phyloP scores from a whole-genome alignment of 1,139 yeast genomes.

The Sugiyamaella novakii region DNA sequence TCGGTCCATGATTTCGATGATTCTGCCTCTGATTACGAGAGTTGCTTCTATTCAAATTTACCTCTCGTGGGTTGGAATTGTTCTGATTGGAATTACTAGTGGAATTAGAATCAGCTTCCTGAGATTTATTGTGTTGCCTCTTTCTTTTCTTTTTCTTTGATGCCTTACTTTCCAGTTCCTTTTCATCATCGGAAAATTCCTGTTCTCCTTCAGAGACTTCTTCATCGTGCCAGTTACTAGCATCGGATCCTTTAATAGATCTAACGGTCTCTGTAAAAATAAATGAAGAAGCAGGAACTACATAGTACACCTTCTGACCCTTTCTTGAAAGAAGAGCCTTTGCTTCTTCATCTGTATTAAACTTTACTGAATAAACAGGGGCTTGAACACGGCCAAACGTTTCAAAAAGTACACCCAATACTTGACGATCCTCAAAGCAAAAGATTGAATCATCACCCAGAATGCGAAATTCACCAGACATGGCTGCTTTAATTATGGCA shows the following conservation, averaged over 20 bases:
- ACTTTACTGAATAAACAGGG: constrained; percentile 81
- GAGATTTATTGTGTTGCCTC: constrained; percentile 29
- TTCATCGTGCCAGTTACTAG: constrained; percentile 92
- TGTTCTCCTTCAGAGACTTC: constrained; percentile 91
- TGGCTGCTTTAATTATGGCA: constrained; percentile 69
- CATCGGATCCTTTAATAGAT: constrained; percentile 82
- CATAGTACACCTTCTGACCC: constrained; percentile 69
- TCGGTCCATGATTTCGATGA: neutral
- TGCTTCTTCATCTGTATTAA: constrained; percentile 57
- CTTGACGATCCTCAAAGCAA: constrained; percentile 69
- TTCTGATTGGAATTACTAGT: neutral
- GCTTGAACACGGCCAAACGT: constrained; percentile 85
- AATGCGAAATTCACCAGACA: constrained; percentile 83
- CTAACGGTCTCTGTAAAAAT: constrained; percentile 73
- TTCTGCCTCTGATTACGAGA: constrained; percentile 1
- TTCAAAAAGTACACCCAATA: constrained; percentile 84
- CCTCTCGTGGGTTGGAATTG: constrained; percentile 8
- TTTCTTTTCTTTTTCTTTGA: constrained; percentile 54
- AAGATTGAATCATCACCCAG: constrained; percentile 80
- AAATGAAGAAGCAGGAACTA: constrained; percentile 79
- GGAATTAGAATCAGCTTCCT: constrained; percentile 15
- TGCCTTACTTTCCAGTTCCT: constrained; percentile 61
- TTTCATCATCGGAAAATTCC: constrained; percentile 93
- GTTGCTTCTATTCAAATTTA: neutral
- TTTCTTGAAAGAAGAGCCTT: constrained; percentile 48